phyloP scores from a whole-genome alignment of 305 asterid genomes.

The Fraxinus latifolia region DNA sequence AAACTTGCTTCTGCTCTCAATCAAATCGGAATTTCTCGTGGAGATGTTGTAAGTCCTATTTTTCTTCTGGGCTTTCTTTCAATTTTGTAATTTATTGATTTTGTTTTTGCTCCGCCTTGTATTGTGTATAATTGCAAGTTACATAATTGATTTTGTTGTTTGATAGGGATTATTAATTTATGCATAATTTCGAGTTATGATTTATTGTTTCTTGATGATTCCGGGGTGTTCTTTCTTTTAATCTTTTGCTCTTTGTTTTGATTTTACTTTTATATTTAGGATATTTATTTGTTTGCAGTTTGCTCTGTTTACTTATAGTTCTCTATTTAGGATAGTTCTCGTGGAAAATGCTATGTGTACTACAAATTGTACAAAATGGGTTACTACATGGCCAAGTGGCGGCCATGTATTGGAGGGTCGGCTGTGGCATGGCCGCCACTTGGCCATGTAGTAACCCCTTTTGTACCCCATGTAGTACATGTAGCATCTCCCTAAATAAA shows the following conservation, averaged over 20 bases:
- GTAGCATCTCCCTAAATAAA: too few relatives aligned
- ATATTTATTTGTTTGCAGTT: neutral
- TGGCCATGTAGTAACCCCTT: too few relatives aligned
- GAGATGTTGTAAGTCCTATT: constrained; percentile 52
- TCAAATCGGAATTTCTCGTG: constrained; percentile 51
- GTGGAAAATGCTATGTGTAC: too few relatives aligned
- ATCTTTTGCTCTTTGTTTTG: neutral
- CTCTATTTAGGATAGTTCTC: too few relatives aligned
- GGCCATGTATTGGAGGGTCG: too few relatives aligned
- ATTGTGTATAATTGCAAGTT: neutral
- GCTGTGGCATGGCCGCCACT: too few relatives aligned
- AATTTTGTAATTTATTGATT: neutral
- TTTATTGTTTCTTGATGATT: neutral
- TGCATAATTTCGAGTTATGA: neutral
- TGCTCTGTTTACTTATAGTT: neutral
- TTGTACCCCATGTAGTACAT: too few relatives aligned
- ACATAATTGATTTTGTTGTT: neutral
- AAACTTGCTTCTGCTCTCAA: constrained; percentile 75
- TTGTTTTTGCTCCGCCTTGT: neutral
- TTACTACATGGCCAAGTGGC: too few relatives aligned
- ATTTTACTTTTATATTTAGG: neutral
- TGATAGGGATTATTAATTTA: neutral
- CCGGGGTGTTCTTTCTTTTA: neutral
- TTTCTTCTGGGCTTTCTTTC: neutral
- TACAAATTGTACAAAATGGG: too few relatives aligned